Evolutionary conservation across 1,139 yeast genomes (phyloP).

Genomic region (Blastobotrys raffinosifermentans): DNA sequence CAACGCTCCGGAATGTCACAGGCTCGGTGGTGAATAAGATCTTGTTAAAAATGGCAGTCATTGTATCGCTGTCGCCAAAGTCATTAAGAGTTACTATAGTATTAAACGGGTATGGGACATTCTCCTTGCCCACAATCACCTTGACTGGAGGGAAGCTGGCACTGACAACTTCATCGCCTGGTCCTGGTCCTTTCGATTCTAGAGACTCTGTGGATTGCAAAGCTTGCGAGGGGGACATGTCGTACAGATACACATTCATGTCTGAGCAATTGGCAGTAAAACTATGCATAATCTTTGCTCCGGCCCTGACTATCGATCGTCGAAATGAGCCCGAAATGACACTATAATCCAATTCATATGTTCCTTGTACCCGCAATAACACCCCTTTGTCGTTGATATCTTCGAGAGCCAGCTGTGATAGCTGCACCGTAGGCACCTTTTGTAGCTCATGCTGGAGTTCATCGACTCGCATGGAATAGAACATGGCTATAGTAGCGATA

Average conservation of each 20-base stretch:
- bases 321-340: conserved; percentile 14
- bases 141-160: conserved; percentile 21
- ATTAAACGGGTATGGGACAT: conserved; percentile 19
- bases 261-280: conserved; percentile 15
- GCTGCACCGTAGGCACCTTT: conserved; percentile 15
- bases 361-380: conserved; percentile 15
- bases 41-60: conserved; percentile 19
- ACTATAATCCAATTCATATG: conserved; percentile 15
- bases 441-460: conserved; percentile 19
- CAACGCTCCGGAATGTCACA: conserved; percentile 17
- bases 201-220: conserved; percentile 1
- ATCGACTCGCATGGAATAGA: conserved; percentile 8
- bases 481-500: neutral
- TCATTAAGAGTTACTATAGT: conserved; percentile 20
- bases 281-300: conserved; percentile 13
- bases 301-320: conserved; percentile 10
- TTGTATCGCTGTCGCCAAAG: conserved; percentile 22
- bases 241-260: conserved; percentile 15
- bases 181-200: conserved; percentile 1
- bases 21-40: conserved; percentile 17
- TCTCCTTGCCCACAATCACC: conserved; percentile 14
- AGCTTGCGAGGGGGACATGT: conserved; percentile 1
- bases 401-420: conserved; percentile 14
- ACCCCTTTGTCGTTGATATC: conserved; percentile 17
- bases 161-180: conserved; percentile 17